phyloP scores from a whole-genome alignment of 257 asterid species.

The Misopates orontium region DNA sequence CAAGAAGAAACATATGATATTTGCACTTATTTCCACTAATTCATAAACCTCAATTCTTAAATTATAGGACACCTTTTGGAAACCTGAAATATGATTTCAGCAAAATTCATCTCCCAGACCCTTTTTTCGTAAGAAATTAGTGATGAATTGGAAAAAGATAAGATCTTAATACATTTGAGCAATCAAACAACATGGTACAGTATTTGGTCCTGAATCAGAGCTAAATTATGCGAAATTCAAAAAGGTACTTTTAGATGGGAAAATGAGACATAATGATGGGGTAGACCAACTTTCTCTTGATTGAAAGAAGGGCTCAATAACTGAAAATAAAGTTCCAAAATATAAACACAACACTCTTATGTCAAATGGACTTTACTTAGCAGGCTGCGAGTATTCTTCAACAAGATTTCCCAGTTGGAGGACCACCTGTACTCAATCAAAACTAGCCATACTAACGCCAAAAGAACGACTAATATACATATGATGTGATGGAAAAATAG shows the following conservation, averaged over 20 bases:
- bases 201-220: slow-evolving; percentile 27
- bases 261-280: slow-evolving; percentile 33
- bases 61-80: too few relatives aligned
- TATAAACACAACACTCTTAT: slow-evolving; percentile 2
- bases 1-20: neutral
- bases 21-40: neutral
- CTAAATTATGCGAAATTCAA: slow-evolving; percentile 22
- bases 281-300: slow-evolving; percentile 23
- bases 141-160: neutral
- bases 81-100: too few relatives aligned
- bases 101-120: too few relatives aligned
- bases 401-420: slow-evolving; percentile 26
- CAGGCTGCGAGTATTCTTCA: slow-evolving; percentile 19
- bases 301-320: slow-evolving; percentile 21
- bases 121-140: too few relatives aligned
- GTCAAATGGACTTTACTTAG: neutral
- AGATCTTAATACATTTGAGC: too few relatives aligned
- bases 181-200: slow-evolving; percentile 13
- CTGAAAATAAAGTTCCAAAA: slow-evolving; percentile 3
- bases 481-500: neutral
- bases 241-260: slow-evolving; percentile 23
- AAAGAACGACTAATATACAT: too few relatives aligned
- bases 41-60: neutral
- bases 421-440: slow-evolving; percentile 27
- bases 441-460: too few relatives aligned